Conservation (phyloP, 768 basidiomycete genomes). For the Pulveroboletus ravenelii region DNA sequence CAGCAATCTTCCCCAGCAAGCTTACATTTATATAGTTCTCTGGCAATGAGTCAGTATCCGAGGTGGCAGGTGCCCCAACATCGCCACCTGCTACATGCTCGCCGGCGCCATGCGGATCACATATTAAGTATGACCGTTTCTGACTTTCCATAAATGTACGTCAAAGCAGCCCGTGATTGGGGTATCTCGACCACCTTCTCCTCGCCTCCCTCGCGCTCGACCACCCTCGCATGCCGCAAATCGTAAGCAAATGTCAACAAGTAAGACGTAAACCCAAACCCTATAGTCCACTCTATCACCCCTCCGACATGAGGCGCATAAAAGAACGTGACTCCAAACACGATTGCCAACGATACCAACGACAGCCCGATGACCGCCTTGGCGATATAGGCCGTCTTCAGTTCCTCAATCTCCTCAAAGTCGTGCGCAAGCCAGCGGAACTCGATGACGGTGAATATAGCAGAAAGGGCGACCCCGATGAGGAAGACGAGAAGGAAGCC, state of each 20-base stretch:
- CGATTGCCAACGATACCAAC: conserved; percentile 54
- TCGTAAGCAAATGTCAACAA: conserved; percentile 71
- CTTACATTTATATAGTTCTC: too few relatives aligned
- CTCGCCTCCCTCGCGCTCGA: not conserved
- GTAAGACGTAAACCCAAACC: conserved; percentile 69
- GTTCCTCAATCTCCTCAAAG: conserved; percentile 39
- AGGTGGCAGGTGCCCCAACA: not conserved
- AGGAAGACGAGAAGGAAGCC: conserved; percentile 70
- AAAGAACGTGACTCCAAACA: conserved; percentile 22
- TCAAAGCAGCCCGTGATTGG: too few relatives aligned
- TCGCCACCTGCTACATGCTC: too few relatives aligned
- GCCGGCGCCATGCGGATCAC: too few relatives aligned
- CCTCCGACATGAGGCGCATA: conserved; percentile 46
- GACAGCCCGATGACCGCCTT: conserved; percentile 58
- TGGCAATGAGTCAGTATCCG: too few relatives aligned
- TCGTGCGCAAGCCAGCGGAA: conserved; percentile 63
- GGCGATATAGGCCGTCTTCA: conserved; percentile 52
- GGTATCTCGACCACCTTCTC: conserved; percentile 10
- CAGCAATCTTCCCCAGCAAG: too few relatives aligned
- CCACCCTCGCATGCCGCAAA: conserved; percentile 48
- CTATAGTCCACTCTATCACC: conserved; percentile 72
- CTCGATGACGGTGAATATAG: conserved; percentile 71
- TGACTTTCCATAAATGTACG: not conserved
- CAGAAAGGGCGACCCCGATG: conserved; percentile 63
- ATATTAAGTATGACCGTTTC: too few relatives aligned